Evolutionary conservation across 2,329 filamentous ascomycete species (phyloP), one percentile per base, ranked within the genome.

Genomic region (Nigrograna mackinnonii): DNA sequence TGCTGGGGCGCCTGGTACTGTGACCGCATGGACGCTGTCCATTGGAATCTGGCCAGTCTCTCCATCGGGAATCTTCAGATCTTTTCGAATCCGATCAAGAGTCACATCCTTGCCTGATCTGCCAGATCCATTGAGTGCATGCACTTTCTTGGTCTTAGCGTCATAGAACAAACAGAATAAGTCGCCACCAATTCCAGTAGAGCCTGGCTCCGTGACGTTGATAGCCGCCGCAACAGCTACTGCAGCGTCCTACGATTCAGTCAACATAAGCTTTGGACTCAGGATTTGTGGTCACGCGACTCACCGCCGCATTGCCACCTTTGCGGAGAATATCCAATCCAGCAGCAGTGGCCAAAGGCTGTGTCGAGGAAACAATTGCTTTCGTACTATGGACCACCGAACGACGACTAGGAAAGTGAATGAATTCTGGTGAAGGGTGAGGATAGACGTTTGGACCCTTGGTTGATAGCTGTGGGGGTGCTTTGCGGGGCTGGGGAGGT

Each of bases 161-260:
- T 95, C 82, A 74, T 92, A 97, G 77, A 83, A 96, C 24, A 97
- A 82, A 68, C 91, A 91, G 73, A 97, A 99, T 84, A 96, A 91
- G 71, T 99, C 94, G 49, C 94, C 94, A 43, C 94, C 94, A 46
- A 99, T 96, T 30, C 94, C 94, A 1, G 94, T 97, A 5, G 88
- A 94, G 45, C 85, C 84, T 6, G 94, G 94, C 65, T 99, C 94
- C 0, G 92, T 96, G 63, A 97, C 82, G 70, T 96, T 97, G 43
- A 99, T 77, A 4, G 85, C 91, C 22, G 94, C 94, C 33, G 94
- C 92, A 47, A 95, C 89, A 32, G 94, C 94, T 4, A 97, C 89
- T 6, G 94, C 92, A n/a, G 94, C 92, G 75, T 97, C 92, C 89
- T 95, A 44, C 11, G 32, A 32, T 33, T 14, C 12, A 38, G 35